A percentile compares a stretch with the other conserved stretches of the same genome.
These are phyloP conservation scores for Cordia subcordata DNA, from an alignment of 257 asterid species.

Conservation along the genomic window DNA sequence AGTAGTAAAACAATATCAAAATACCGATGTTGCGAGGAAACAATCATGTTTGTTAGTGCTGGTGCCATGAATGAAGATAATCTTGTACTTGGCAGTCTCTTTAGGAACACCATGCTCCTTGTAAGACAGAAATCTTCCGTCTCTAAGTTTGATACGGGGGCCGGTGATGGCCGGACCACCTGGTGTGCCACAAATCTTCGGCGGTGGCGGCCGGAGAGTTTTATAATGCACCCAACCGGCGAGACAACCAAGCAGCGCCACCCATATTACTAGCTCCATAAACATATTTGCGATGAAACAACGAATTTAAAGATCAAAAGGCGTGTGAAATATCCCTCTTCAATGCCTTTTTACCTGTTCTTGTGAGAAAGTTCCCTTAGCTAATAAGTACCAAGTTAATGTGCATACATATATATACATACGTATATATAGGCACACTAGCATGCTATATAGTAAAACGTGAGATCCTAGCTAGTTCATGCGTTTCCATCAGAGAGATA, in stretches of 20 bases:
- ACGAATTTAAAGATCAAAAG: background rate
- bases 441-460: too few relatives aligned
- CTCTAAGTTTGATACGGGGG: constrained; percentile 62
- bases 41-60: constrained; percentile 49
- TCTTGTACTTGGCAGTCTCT: constrained; percentile 52
- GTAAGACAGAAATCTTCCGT: constrained; percentile 68
- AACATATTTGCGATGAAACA: constrained; percentile 40
- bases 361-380: too few relatives aligned
- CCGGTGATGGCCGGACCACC: constrained; percentile 55
- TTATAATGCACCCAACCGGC: constrained; percentile 46
- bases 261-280: constrained; percentile 36
- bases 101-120: constrained; percentile 73
- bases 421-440: too few relatives aligned
- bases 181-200: constrained; percentile 52
- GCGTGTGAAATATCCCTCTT: background rate
- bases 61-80: constrained; percentile 63
- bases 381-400: too few relatives aligned
- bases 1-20: background rate
- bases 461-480: too few relatives aligned
- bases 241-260: constrained; percentile 38
- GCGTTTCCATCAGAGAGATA: too few relatives aligned
- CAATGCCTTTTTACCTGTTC: too few relatives aligned
- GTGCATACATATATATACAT: too few relatives aligned
- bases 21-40: constrained; percentile 47
- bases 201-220: constrained; percentile 52